Percentiles rank a stretch among this genome's conserved stretches.
Evolutionary conservation across 1,139 yeast species (phyloP).

Genomic region (Pichia sp.): DNA sequence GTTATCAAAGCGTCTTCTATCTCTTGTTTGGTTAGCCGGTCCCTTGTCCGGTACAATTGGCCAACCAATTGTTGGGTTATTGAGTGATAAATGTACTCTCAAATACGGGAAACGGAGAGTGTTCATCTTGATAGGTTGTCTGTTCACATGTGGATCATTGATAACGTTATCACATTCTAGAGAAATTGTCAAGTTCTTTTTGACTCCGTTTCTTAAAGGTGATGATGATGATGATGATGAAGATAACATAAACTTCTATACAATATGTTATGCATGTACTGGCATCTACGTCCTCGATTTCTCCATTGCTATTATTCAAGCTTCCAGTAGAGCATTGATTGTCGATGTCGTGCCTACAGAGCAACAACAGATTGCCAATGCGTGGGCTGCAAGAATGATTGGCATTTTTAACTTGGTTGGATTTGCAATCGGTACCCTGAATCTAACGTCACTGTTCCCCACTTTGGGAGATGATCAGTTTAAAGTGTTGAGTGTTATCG

Average conservation of each 20-base stretch:
- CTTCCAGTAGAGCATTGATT: constrained; percentile 51
- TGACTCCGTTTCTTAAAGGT: constrained; percentile 21
- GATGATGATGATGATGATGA: constrained; percentile 15
- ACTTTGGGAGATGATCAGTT: constrained; percentile 43
- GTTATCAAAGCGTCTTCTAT: constrained; percentile 42
- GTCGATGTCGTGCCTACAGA: constrained; percentile 48
- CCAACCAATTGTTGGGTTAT: constrained; percentile 51
- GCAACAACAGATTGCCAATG: constrained; percentile 53
- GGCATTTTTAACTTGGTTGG: constrained; percentile 51
- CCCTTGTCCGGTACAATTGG: constrained; percentile 54
- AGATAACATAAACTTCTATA: constrained; percentile 20
- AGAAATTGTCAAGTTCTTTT: constrained; percentile 28
- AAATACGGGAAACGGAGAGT: constrained; percentile 47
- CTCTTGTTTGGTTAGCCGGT: constrained; percentile 57
- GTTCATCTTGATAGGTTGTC: constrained; percentile 45
- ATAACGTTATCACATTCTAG: constrained; percentile 41
- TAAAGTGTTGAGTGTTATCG: constrained; percentile 39
- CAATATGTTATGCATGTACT: constrained; percentile 39
- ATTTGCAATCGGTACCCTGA: constrained; percentile 40
- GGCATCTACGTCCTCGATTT: constrained; percentile 49
- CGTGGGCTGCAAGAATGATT: constrained; percentile 69
- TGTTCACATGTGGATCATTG: constrained; percentile 38
- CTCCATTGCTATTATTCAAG: constrained; percentile 51
- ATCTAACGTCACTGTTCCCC: constrained; percentile 30
- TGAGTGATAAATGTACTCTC: constrained; percentile 42